Evolutionary conservation across 495 filamentous ascomycete genomes (phyloP).

Genomic region (Daldinia caldariorum): DNA sequence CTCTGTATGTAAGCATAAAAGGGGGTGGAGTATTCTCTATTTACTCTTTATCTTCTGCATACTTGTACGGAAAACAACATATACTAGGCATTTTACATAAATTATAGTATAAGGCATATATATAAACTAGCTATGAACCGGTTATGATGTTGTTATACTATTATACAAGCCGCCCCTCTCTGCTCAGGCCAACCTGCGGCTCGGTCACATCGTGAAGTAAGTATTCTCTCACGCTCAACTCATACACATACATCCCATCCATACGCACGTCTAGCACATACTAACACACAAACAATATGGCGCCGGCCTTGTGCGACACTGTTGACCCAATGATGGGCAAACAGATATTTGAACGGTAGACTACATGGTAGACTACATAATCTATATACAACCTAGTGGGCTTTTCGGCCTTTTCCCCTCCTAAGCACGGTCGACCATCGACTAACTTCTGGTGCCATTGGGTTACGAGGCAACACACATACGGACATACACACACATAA

Average conservation of each 20-base stretch:
- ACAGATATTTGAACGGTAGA: constrained; percentile 37
- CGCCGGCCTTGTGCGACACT: constrained; percentile 25
- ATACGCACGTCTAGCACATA: constrained; percentile 8
- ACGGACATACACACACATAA: constrained; percentile 1
- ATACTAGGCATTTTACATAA: neutral
- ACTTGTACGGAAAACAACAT: neutral
- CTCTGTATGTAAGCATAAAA: constrained; percentile 4
- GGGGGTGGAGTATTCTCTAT: constrained; percentile 20
- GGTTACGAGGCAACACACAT: constrained; percentile 11
- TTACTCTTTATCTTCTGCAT: neutral
- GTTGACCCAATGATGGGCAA: constrained; percentile 38
- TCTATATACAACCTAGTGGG: constrained; percentile 26
- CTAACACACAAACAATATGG: constrained; percentile 27
- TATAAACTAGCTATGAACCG: neutral
- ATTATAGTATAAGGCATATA: neutral
- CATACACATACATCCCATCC: neutral
- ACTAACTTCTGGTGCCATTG: constrained; percentile 36
- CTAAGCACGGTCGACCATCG: constrained; percentile 30
- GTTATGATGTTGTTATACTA: neutral
- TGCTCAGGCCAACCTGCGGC: constrained; percentile 4
- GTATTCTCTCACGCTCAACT: neutral
- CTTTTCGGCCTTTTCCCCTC: constrained; percentile 6
- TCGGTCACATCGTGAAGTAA: neutral
- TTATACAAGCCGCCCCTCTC: neutral
- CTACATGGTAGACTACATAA: constrained; percentile 15